A percentile compares a stretch with the other conserved stretches of the same genome.
Conservation (phyloP, 257 asterid genomes). For the Craterostigma plantagineum region DNA sequence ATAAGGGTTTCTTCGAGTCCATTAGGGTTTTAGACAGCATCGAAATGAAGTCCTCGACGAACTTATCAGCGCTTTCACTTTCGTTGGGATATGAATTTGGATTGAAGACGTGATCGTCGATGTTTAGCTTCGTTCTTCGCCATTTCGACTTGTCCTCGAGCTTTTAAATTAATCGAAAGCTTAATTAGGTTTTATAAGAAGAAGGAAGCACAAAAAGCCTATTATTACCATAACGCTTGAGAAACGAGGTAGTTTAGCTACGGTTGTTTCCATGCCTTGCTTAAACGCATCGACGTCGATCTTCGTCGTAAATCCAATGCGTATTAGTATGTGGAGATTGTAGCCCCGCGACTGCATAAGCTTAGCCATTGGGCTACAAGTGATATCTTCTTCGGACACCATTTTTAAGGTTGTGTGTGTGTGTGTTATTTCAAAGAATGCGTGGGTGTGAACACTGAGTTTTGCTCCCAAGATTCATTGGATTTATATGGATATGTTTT, state of each 20-base stretch:
- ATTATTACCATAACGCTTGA: conserved; percentile 6
- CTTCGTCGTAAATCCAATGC: conserved; percentile 11
- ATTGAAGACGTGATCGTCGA: conserved; percentile 15
- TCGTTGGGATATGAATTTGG: conserved; percentile 11
- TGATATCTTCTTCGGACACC: conserved; percentile 1
- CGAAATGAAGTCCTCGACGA: conserved; percentile 12
- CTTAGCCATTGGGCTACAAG: conserved; percentile 20
- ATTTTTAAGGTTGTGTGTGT: not conserved
- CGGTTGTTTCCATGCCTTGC: conserved; percentile 5
- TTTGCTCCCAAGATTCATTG: too few species aligned
- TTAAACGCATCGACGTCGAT: conserved; percentile 11
- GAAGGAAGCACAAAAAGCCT: not conserved
- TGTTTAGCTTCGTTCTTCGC: conserved; percentile 9
- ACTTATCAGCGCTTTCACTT: conserved; percentile 11
- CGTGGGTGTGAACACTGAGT: too few species aligned
- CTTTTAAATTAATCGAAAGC: not conserved
- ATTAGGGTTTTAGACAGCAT: conserved; percentile 4
- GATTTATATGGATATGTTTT: too few species aligned
- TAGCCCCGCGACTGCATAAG: conserved; percentile 14
- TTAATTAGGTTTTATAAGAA: too few species aligned
- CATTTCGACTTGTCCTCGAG: conserved; percentile 11
- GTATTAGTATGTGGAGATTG: conserved; percentile 10
- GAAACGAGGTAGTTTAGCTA: conserved; percentile 22
- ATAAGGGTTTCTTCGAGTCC: conserved; percentile 19
- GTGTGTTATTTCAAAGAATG: too few species aligned